Base-by-base conservation (phyloP, 441 rosid species). In the Aquilaria agallochum region DNA sequence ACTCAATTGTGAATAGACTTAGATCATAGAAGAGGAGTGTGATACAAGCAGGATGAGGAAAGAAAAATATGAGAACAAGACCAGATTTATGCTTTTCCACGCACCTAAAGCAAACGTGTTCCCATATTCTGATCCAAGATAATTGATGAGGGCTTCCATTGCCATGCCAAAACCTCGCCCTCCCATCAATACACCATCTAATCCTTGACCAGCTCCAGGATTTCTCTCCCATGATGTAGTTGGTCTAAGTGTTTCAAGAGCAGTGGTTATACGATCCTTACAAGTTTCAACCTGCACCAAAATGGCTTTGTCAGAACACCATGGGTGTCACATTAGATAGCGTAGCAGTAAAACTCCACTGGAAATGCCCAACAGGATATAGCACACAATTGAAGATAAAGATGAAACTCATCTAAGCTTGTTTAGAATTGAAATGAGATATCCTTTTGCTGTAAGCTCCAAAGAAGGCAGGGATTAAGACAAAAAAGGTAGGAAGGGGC, bases 91-190 rank as follows among this genome's bases (percentile, higher is more conserved):
- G 68, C 49, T 66, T 40, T 9, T 64, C 68, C n/a, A 68, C 81
- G 56, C 48, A 90, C 98, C 97, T 75, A 92, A 85, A 59, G 96
- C 97, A 84, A 90, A 90, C 48, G 89, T 92, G 74, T 78, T 92
- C 74, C 97, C 97, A 62, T 90, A 92, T 75, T 92, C 97, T 62
- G 99, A 90, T 59, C 97, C 98, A 63, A 92, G 83, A 79, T 88
- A 95, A 78, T 83, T 88, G 69, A 92, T 82, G 36, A 92, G 85
- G 61, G 92, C 80, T 79, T 95, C 99, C 98, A 95, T 88, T 70
- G 98, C 98, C 55, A 75, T 83, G 64, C 99, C 98, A 79, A 95
- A 92, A 57, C 98, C 99, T 68, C 99, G 83, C 55, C 96, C 99
- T 50, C 99, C 97, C 92, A 95, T 81, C 76, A 89, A 72, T 66